Base-by-base conservation (phyloP, 345 rosid genomes). In the Erysimum cheiranthoides region DNA sequence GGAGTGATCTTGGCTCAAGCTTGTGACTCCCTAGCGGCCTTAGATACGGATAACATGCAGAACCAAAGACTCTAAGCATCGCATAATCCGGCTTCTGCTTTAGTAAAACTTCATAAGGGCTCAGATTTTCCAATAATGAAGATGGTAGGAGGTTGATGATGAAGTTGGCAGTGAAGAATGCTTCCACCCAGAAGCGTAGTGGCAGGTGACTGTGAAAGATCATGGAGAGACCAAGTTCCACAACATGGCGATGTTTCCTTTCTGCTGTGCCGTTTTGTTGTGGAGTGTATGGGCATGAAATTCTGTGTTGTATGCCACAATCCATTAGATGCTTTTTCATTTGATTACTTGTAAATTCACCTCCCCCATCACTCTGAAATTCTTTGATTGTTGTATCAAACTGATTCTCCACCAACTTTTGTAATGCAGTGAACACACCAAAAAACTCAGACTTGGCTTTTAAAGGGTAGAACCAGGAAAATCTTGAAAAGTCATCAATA, bases 41-140 rank as follows among this genome's bases (percentile, higher is more conserved):
- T 0, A 59, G 5, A 3, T 7, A 35, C 0, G 64, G 64, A 16
- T 32, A 59, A 6, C 64, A 59, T 0, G 64, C 14, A 2, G 11
- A 16, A 0, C 64, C 64, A 16, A 59, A 59, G 0, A 36, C 43
- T 0, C 45, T 3, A 0, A 59, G 14, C 0, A 6, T 3, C 0
- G 12, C 1, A 8, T 59, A 59, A 0, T 8, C 12, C 2, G 64
- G 42, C 4, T 16, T 35, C 0, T n/a, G 27, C 0, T n/a, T 13
- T 4, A 32, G 4, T 1, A 35, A 3, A 0, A 8, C 0, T 0
- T 16, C 36, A 30, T 0, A 2, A 0, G 61, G 18, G 10, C 14
- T 52, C 3, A n/a, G n/a, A n/a, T n/a, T n/a, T n/a, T n/a, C n/a
- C n/a, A n/a, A n/a, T n/a, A n/a, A n/a, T n/a, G n/a, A n/a, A n/a